These are phyloP conservation scores for Articulospora tetracladia DNA, from an alignment of 495 filamentous ascomycete species.

Conservation along the genomic window DNA sequence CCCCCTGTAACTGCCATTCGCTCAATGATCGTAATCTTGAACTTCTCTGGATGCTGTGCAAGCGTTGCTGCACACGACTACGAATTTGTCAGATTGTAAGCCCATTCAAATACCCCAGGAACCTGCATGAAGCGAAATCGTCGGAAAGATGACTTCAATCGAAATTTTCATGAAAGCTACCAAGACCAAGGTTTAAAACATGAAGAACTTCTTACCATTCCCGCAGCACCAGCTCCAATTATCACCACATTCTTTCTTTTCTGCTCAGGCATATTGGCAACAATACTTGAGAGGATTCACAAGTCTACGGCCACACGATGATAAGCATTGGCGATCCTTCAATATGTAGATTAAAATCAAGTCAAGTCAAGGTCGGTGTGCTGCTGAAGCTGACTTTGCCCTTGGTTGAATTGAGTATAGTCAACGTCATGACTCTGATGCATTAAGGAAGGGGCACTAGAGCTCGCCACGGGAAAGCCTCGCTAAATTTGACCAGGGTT, in stretches of 20 bases:
- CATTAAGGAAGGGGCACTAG: not conserved
- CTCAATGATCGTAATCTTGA: constrained; percentile 73
- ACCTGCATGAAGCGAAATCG: too few species aligned
- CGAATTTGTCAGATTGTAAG: too few species aligned
- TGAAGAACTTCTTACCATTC: constrained; percentile 39
- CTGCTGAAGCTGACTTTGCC: not conserved
- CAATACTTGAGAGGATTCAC: too few species aligned
- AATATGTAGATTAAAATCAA: too few species aligned
- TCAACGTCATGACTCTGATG: not conserved
- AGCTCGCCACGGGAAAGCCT: not conserved
- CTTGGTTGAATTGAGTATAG: not conserved
- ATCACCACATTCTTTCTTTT: constrained; percentile 50
- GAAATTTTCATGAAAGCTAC: too few species aligned
- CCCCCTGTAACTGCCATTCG: constrained; percentile 66
- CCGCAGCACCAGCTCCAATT: constrained; percentile 62
- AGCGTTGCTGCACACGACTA: constrained; percentile 61
- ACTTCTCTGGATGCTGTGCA: constrained; percentile 67
- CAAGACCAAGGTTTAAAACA: too few species aligned
- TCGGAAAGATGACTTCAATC: too few species aligned
- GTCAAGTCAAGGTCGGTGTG: not conserved
- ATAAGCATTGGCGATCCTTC: too few species aligned
- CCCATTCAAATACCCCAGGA: too few species aligned
- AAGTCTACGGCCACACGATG: too few species aligned
- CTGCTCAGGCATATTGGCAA: not conserved
- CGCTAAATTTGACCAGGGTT: not conserved